These are phyloP conservation scores for Cryphonectria radicalis DNA, from an alignment of 2,329 filamentous ascomycete genomes.

Conservation along the genomic window DNA sequence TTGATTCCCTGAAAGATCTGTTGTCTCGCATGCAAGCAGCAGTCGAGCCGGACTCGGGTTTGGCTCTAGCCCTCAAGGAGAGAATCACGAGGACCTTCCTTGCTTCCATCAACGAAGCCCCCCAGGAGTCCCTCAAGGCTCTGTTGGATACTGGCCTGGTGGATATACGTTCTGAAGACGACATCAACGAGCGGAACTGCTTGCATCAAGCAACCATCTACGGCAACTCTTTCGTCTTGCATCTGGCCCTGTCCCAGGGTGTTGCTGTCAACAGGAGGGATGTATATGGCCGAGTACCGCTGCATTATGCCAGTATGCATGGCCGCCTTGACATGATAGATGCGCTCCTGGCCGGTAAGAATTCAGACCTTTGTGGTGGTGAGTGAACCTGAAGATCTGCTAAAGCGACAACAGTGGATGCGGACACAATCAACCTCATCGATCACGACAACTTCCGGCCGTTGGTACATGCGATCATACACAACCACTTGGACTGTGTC, in stretches of 20 bases:
- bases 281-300: slow-evolving; percentile 89
- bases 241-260: slow-evolving; percentile 72
- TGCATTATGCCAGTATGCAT: slow-evolving; percentile 97
- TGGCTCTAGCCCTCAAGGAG: slow-evolving; percentile 64
- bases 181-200: slow-evolving; percentile 97
- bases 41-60: slow-evolving; percentile 42
- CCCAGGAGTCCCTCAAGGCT: slow-evolving; percentile 73
- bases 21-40: slow-evolving; percentile 69
- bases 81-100: slow-evolving; percentile 89
- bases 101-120: slow-evolving; percentile 84
- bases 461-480: slow-evolving; percentile 91
- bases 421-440: slow-evolving; percentile 81
- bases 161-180: slow-evolving; percentile 90
- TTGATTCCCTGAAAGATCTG: slow-evolving; percentile 78
- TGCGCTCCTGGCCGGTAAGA: slow-evolving; percentile 67
- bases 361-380: not conserved
- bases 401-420: slow-evolving; percentile 41
- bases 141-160: slow-evolving; percentile 82
- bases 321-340: slow-evolving; percentile 84
- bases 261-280: slow-evolving; percentile 83
- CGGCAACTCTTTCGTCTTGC: slow-evolving; percentile 78
- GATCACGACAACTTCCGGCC: slow-evolving; percentile 98
- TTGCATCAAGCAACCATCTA: slow-evolving; percentile 97
- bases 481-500: slow-evolving; percentile 80
- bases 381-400: not conserved